These are phyloP conservation scores for Fusarium pseudograminearum DNA, from an alignment of 2,329 filamentous ascomycete species.

Conservation along the genomic window DNA sequence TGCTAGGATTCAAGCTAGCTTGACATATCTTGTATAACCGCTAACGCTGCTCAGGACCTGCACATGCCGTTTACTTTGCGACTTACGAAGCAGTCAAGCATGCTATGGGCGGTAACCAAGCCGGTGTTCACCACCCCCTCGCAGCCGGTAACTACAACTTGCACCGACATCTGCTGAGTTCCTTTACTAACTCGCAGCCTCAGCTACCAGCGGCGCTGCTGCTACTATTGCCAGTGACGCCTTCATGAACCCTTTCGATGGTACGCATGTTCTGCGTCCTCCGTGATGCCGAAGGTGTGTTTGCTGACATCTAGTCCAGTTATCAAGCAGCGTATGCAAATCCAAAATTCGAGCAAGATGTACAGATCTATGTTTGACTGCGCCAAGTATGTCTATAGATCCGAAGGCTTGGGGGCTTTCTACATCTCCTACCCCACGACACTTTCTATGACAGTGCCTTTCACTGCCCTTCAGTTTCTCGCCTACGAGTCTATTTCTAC, in stretches of 20 bases:
- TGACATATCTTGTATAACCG: not conserved
- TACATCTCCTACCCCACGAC: constrained; percentile 99
- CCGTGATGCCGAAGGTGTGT: not conserved
- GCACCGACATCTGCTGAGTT: not conserved
- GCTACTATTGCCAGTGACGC: constrained; percentile 98
- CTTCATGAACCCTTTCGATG: constrained; percentile 99
- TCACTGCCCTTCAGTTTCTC: constrained; percentile 96
- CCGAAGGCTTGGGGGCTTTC: constrained; percentile 90
- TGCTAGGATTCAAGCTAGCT: constrained; percentile 39
- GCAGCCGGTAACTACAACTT: constrained; percentile 77
- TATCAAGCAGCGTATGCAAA: constrained; percentile 99
- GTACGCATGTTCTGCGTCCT: constrained; percentile 65
- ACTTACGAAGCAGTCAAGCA: constrained; percentile 99
- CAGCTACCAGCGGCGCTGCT: constrained; percentile 91
- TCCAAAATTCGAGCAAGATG: constrained; percentile 88
- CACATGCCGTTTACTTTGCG: constrained; percentile 97
- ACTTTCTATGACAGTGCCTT: constrained; percentile 97
- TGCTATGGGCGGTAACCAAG: constrained; percentile 90
- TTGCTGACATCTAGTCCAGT: constrained; percentile 66
- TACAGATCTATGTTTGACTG: constrained; percentile 90
- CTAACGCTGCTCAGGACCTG: constrained; percentile 74
- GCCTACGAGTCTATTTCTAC: constrained; percentile 98
- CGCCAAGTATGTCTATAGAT: constrained; percentile 86
- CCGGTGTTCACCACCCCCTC: constrained; percentile 88
- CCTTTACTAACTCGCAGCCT: constrained; percentile 25